Evolutionary conservation across 345 rosid genomes (phyloP).

Genomic region (Mangifera indica): DNA sequence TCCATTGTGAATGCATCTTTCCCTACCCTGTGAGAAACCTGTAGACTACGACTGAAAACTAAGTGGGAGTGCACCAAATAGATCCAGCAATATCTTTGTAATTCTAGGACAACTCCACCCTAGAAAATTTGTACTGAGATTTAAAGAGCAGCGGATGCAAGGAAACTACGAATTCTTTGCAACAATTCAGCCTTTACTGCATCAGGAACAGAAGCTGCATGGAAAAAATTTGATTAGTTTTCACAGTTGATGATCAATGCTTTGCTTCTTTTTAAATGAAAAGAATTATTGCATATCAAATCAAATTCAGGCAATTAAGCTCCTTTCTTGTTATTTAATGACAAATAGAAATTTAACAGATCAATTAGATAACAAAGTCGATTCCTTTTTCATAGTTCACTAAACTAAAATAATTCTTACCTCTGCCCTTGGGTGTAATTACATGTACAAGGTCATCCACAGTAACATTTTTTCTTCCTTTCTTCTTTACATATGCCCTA

Average conservation of each 20-base stretch:
- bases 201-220: constrained; percentile 57
- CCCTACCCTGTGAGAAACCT: neutral
- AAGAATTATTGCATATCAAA: neutral
- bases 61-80: neutral
- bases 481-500: constrained; percentile 38
- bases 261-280: neutral
- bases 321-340: neutral
- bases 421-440: constrained; percentile 57
- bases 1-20: neutral
- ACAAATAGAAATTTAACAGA: neutral
- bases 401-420: constrained; percentile 15
- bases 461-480: constrained; percentile 50
- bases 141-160: constrained; percentile 42
- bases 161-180: constrained; percentile 50
- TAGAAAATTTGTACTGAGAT: neutral
- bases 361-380: no score
- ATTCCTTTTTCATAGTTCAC: no score
- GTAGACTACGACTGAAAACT: neutral
- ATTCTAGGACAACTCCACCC: constrained; percentile 9
- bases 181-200: constrained; percentile 52
- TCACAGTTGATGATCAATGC: neutral
- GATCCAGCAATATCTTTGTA: neutral
- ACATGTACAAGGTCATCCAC: constrained; percentile 49
- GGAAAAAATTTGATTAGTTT: neutral
- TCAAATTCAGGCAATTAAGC: neutral